Evolutionary conservation across 2,329 filamentous ascomycete genomes (phyloP).

Genomic region (Beauveria pseudobassiana): DNA sequence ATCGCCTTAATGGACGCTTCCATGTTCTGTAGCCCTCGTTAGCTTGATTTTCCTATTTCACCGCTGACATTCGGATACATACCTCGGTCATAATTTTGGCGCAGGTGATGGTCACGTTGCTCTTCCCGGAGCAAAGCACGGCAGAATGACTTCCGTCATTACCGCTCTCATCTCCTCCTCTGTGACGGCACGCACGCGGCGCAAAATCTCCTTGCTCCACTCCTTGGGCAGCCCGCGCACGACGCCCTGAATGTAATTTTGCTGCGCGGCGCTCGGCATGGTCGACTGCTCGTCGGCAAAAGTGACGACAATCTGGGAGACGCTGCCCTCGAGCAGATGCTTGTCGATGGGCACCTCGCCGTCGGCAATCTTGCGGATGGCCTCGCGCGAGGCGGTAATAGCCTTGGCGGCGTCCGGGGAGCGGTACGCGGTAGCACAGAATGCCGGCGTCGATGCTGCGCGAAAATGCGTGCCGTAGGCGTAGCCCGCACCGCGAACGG

Average conservation of each 20-base stretch:
- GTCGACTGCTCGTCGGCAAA: slow-evolving; percentile 87
- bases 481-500: slow-evolving; percentile 84
- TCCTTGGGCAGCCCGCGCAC: slow-evolving; percentile 68
- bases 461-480: slow-evolving; percentile 77
- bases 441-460: slow-evolving; percentile 73
- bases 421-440: slow-evolving; percentile 77
- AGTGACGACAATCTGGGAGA: slow-evolving; percentile 78
- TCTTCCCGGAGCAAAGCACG: slow-evolving; percentile 70
- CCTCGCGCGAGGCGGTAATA: slow-evolving; percentile 65
- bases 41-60: neutral
- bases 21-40: slow-evolving; percentile 50
- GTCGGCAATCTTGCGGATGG: slow-evolving; percentile 66
- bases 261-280: slow-evolving; percentile 71
- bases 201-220: slow-evolving; percentile 70
- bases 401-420: slow-evolving; percentile 86
- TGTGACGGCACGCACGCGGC: slow-evolving; percentile 66
- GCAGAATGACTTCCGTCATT: slow-evolving; percentile 67
- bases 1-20: slow-evolving; percentile 64
- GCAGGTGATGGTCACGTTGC: slow-evolving; percentile 85
- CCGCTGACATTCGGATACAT: slow-evolving; percentile 23
- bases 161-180: slow-evolving; percentile 69
- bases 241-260: slow-evolving; percentile 77
- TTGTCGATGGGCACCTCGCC: slow-evolving; percentile 68
- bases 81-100: slow-evolving; percentile 80
- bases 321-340: slow-evolving; percentile 78